phyloP scores from a whole-genome alignment of 2,329 filamentous ascomycete species.

The Ophiocordyceps unilateralis region DNA sequence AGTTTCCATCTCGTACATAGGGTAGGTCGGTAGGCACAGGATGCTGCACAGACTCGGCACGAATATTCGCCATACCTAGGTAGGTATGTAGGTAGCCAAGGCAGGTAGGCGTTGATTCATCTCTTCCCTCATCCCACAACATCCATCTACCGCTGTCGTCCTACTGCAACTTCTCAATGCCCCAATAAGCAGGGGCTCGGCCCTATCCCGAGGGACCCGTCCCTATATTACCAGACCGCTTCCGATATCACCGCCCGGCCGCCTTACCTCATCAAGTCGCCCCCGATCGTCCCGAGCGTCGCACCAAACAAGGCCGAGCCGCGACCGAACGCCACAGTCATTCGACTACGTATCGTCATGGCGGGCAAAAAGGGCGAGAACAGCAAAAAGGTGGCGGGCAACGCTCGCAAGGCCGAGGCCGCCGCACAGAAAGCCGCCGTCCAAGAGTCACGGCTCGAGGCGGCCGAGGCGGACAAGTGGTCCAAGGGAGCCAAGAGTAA shows the following conservation, averaged over 20 bases:
- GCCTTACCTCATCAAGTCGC: neutral
- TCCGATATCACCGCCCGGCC: neutral
- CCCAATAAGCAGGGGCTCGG: too few relatives aligned
- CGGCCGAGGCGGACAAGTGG: constrained; percentile 63
- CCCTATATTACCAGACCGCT: neutral
- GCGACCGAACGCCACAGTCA: neutral
- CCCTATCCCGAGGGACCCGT: neutral
- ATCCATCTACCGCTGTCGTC: too few relatives aligned
- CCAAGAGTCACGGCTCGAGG: constrained; percentile 47
- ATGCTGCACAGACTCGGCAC: too few relatives aligned
- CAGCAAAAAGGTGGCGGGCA: constrained; percentile 76
- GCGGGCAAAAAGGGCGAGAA: constrained; percentile 63
- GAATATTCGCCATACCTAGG: too few relatives aligned
- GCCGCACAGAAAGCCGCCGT: constrained; percentile 64
- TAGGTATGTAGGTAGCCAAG: too few relatives aligned
- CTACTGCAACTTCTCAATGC: too few relatives aligned
- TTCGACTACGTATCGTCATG: constrained; percentile 31
- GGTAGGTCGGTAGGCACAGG: too few relatives aligned
- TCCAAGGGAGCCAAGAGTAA: constrained; percentile 67
- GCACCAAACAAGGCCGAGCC: neutral
- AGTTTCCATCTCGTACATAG: too few relatives aligned
- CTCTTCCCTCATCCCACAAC: too few relatives aligned
- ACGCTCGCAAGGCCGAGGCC: constrained; percentile 81
- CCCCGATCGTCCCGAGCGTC: neutral
- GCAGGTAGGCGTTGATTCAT: too few relatives aligned